Conservation (phyloP, 2,329 filamentous ascomycete species). For the Beauveria rudraprayagi region DNA sequence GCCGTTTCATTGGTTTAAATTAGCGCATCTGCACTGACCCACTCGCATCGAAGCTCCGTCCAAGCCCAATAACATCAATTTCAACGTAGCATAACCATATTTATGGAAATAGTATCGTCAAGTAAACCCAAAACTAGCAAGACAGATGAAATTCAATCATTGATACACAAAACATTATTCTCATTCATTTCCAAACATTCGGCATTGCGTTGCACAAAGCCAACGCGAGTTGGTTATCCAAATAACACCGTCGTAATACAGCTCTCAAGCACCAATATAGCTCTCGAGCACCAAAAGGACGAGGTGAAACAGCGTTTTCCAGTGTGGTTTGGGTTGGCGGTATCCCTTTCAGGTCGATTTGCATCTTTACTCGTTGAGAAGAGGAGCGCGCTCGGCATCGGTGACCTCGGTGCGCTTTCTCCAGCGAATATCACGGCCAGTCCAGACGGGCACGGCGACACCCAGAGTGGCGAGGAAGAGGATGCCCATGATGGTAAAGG, state of each 20-base stretch:
- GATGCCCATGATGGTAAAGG: conserved; percentile 70
- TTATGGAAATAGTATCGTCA: not conserved
- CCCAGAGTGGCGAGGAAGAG: conserved; percentile 62
- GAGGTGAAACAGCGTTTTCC: not conserved
- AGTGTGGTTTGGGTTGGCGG: not conserved
- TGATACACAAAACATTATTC: not conserved
- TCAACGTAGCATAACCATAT: not conserved
- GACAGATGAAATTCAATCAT: not conserved
- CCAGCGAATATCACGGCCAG: conserved; percentile 49
- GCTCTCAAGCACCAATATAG: not conserved
- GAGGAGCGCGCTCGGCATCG: conserved; percentile 53
- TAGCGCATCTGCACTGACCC: conserved; percentile 1
- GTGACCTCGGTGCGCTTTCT: conserved; percentile 29
- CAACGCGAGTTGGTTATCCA: not conserved
- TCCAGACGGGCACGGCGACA: conserved; percentile 56
- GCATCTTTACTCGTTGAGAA: conserved; percentile 35
- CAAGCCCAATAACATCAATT: not conserved
- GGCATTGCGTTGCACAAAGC: not conserved
- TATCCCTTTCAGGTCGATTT: not conserved
- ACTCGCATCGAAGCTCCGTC: not conserved
- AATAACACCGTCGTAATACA: not conserved
- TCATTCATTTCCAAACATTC: not conserved
- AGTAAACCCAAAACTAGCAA: not conserved
- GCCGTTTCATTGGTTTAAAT: not conserved
- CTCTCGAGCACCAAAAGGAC: not conserved